phyloP scores from a whole-genome alignment of 2,329 filamentous ascomycete species.

The Diaporthe amygdali region DNA sequence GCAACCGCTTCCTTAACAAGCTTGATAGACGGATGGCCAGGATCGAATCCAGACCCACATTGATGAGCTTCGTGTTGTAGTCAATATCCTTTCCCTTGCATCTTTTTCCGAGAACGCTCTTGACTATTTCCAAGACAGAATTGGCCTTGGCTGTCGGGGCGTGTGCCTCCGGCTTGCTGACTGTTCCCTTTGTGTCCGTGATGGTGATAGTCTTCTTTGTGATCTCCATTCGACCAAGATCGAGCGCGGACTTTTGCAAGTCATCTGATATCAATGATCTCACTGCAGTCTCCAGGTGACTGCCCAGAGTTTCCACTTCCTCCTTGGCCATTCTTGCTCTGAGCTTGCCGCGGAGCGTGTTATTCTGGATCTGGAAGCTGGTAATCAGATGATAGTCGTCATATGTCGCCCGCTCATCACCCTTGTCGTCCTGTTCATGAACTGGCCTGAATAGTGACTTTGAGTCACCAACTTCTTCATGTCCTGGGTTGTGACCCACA shows the following conservation, averaged over 20 bases:
- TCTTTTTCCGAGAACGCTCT: slow-evolving; percentile 24
- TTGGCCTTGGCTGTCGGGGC: neutral
- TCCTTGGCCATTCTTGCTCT: slow-evolving; percentile 25
- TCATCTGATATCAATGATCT: neutral
- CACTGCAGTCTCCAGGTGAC: slow-evolving; percentile 15
- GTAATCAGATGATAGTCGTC: slow-evolving; percentile 33
- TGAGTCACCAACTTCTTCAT: neutral
- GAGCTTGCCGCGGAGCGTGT: slow-evolving; percentile 26
- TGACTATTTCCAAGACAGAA: slow-evolving; percentile 26
- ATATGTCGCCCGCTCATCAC: slow-evolving; percentile 22
- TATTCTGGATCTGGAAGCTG: slow-evolving; percentile 30
- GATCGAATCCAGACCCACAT: slow-evolving; percentile 32
- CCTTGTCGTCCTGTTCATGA: neutral
- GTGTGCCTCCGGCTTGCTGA: neutral
- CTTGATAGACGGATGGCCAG: slow-evolving; percentile 30
- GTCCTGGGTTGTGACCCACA: neutral
- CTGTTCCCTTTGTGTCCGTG: neutral
- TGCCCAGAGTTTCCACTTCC: slow-evolving; percentile 15
- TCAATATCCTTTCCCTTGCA: slow-evolving; percentile 23
- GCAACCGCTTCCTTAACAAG: slow-evolving; percentile 27
- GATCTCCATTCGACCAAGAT: neutral
- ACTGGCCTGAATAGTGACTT: neutral
- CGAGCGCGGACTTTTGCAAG: slow-evolving; percentile 7
- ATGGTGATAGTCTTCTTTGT: neutral
- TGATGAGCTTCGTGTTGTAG: slow-evolving; percentile 28